Conservation (phyloP, 352 stramenopile species). For the Thraustotheca clavata region DNA sequence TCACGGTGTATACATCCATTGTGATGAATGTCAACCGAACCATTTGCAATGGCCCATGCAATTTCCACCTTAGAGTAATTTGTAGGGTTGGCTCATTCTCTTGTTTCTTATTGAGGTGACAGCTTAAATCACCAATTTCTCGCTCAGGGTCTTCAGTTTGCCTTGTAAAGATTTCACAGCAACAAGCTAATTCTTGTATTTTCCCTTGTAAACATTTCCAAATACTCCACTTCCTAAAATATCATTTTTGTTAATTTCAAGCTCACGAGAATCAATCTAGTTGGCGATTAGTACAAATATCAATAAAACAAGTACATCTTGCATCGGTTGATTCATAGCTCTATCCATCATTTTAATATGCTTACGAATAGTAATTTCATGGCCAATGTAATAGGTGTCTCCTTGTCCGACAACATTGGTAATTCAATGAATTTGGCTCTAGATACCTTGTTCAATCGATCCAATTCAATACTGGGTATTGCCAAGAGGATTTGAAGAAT, state of each 20-base stretch:
- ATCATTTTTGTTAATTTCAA: not conserved
- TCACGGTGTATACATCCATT: not conserved
- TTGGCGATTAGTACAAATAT: not conserved
- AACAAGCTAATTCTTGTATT: not conserved
- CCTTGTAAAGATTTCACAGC: not conserved
- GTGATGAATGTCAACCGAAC: not conserved
- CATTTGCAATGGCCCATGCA: not conserved
- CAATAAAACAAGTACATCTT: not conserved
- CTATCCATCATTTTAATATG: not conserved
- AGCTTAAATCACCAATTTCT: not conserved
- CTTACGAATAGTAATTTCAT: not conserved
- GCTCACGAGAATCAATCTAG: not conserved
- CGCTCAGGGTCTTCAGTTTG: not conserved
- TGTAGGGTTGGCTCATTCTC: not conserved
- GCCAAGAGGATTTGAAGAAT: no score
- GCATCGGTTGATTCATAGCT: not conserved
- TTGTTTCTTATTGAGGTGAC: not conserved
- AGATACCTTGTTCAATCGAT: no score
- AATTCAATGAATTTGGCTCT: no score
- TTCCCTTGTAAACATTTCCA: not conserved
- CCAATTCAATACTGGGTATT: no score
- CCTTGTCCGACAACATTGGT: no score
- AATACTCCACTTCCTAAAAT: not conserved
- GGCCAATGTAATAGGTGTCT: not conserved
- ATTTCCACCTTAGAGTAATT: not conserved